Base-by-base conservation (phyloP, 768 basidiomycete species). In the Hygrophorus russula region DNA sequence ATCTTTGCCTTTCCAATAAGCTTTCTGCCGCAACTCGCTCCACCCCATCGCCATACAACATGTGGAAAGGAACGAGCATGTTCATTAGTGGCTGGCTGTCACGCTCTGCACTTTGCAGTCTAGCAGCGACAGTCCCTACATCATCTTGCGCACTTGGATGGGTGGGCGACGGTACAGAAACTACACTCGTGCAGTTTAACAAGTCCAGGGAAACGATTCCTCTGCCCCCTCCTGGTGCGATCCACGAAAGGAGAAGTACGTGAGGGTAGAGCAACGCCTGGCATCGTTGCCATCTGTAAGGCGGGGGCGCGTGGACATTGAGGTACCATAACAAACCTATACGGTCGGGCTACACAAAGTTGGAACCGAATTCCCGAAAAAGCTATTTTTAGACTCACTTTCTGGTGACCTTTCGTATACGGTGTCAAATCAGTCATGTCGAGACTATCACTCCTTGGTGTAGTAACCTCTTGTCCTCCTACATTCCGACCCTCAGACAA, bases 1-100 rank as follows among this genome's bases (percentile, higher is more conserved):
- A 96, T 59, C 82, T 78, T 41, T 89, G 82, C 51, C 91, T 70
- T 58, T 92, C 86, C 46, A 84, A 60, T 5, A 90, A 72, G 50
- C 86, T 91, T 56, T 93, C 91, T n/a, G 87, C 82, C 4, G 82
- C 91, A 18, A 96, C 58, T 6, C 92, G 64, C 57, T 96, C 92
- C 1, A 91, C 79, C 1, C 92, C 91, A 57, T 96, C 92, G 9
- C 74, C 72, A 56, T 96, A 96, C 29, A 91, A 56, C 67, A 96
- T 73, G 57, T 93, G 90, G 62, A 96, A 94, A 0, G 91, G 91
- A 45, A 88, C 88, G 3, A 94, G 57, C 45, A 78, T 71, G 47
- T 91, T 83, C 66, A 82, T 66, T 47, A 88, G 57, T 44, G 68
- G 62, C 53, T 67, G 59, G 45, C 66, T 61, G 52, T 69, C 69